Evolutionary conservation across 495 filamentous ascomycete genomes (phyloP), one percentile per base, ranked within the genome.

Genomic region (Talaromyces liani): DNA sequence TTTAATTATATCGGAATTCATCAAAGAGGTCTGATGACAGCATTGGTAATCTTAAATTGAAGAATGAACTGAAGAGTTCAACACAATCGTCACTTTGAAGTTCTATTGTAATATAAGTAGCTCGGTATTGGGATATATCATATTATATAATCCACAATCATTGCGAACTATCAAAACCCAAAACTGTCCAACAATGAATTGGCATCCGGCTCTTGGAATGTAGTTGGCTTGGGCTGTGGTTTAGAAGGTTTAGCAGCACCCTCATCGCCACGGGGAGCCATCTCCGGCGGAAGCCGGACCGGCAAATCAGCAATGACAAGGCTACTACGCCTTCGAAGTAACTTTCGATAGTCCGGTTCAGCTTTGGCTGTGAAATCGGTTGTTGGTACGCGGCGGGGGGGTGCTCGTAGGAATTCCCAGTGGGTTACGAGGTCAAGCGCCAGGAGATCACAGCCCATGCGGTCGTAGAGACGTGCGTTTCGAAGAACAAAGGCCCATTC

Each of bases 381-480:
- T 25, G 64, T 64, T 54, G 67, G 58, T 25, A 72, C 70, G 1
- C 84, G 68, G 6, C 80, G 80, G 6, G 76, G 71, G 5, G 71
- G 71, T 12, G 54, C 66, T 51, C 68, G 75, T 54, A 96, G 78
- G 76, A 96, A 96, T 68, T 92, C 88, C 93, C 93, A 97, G 68
- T 90, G 92, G 6, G 88, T 84, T 6, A 92, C 90, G 65, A 77
- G 67, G 67, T 96, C 91, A 10, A 98, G 77, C 10, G 95, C 94
- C 2, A 97, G 84, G n/a, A 97, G 68, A 71, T 96, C 93, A 68
- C 94, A 96, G 12, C 94, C 94, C 95, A 98, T 98, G 0, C 95
- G 86, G 71, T 91, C 88, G 68, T 98, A 96, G 4, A 97, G 79
- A 33, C 90, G 80, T 9, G 93, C 93, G 58, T 89, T 97, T 67